Base-by-base conservation (phyloP, 176 grass and related monocot genomes). In the Puya raimondii region DNA sequence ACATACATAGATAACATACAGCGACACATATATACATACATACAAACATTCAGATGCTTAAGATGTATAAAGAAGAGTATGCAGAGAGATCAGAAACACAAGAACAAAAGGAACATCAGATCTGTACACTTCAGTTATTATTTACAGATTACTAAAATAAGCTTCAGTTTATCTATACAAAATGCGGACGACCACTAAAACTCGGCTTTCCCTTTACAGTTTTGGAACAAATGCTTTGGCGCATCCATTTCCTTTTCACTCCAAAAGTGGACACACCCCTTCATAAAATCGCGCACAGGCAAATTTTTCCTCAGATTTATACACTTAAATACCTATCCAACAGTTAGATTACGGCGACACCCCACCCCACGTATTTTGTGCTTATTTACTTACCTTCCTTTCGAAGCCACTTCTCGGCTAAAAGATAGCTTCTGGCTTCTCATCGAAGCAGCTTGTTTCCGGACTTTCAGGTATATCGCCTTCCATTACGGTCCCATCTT, bases 391-490 rank as follows among this genome's bases (percentile, higher is more conserved):
- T 47, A 9, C 53, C 52, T 11, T 61, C 27, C 53, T 11, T 61
- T 16, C 53, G 4, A 47, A 61, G n/a, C 26, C 53, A 47, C 8
- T 61, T 59, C 17, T n/a, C 17, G 23, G 53, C 20, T 59, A 4
- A 27, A 10, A 47, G 70, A 2, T 59, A 10, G 56, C 56, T 61
- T 48, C 26, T 11, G 23, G 26, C 9, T 47, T 72, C 52, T 59
- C 53, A 12, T 12, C 16, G 20, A 9, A 9, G 27, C 20, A 16
- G 25, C 25, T 3, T 4, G 84, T 75, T 67, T 82, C 79, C 18
- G 66, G 51, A 67, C 71, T 72, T 70, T 71, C 74, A 14, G 81
- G 29, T 48, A 66, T 73, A 23, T 86, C 80, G 13, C 53, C 70
- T 9, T 25, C 68, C 3, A 33, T 49, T 42, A 16, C 72, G 20